Evolutionary conservation across 2,329 filamentous ascomycete species (phyloP).

Genomic region (Cladophialophora carrionii): DNA sequence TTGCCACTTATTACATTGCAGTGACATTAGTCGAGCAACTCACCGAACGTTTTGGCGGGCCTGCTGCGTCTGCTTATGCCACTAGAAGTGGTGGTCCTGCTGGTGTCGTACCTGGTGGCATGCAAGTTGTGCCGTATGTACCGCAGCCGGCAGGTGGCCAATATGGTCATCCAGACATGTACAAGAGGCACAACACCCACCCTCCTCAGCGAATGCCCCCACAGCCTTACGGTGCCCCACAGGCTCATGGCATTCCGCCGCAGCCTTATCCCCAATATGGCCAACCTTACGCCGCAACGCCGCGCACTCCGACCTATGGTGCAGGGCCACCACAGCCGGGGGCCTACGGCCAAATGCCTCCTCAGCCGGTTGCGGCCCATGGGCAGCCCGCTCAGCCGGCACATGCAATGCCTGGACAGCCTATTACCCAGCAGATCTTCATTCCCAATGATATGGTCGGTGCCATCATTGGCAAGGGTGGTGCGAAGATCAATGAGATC

Average conservation of each 20-base stretch:
- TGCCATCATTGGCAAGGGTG: constrained; percentile 97
- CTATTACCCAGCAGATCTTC: constrained; percentile 96
- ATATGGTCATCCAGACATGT: constrained; percentile 88
- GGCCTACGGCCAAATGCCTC: constrained; percentile 65
- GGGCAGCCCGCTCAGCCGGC: constrained; percentile 69
- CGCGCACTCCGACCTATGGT: constrained; percentile 73
- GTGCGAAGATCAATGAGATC: constrained; percentile 99
- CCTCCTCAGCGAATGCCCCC: constrained; percentile 75
- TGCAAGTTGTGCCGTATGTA: constrained; percentile 98
- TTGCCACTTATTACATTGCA: constrained; percentile 97
- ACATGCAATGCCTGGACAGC: constrained; percentile 74
- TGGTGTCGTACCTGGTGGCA: constrained; percentile 90
- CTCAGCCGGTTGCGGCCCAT: constrained; percentile 58
- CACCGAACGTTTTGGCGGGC: constrained; percentile 93
- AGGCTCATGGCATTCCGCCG: constrained; percentile 68
- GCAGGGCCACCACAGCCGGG: constrained; percentile 78
- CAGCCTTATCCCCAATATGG: constrained; percentile 49
- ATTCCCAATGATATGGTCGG: constrained; percentile 99
- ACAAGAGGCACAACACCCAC: constrained; percentile 69
- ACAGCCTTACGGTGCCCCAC: constrained; percentile 64
- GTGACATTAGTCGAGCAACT: constrained; percentile 98
- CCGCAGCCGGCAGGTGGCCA: constrained; percentile 91
- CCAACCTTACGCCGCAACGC: constrained; percentile 78
- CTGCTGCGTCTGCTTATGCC: constrained; percentile 95
- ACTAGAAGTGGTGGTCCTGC: constrained; percentile 91